phyloP scores from a whole-genome alignment of 2,329 filamentous ascomycete species.

The Ophiostoma montium region DNA sequence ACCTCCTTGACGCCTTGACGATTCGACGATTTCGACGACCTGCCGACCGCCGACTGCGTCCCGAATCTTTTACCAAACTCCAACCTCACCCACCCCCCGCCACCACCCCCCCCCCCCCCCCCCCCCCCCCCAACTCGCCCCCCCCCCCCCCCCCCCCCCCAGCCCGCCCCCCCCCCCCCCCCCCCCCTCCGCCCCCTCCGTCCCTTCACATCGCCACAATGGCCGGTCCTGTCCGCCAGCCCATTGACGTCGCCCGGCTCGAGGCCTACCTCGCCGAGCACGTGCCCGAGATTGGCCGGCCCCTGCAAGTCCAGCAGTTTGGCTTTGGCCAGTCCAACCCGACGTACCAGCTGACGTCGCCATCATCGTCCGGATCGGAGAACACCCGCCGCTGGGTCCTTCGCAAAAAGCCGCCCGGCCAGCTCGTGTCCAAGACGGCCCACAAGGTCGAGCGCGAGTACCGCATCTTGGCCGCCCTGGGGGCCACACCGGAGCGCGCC shows the following conservation, averaged over 20 bases:
- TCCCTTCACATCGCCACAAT: no score
- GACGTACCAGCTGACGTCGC: conserved; percentile 77
- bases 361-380: conserved; percentile 45
- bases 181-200: no score
- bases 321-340: conserved; percentile 96
- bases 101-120: background rate
- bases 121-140: no score
- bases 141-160: no score
- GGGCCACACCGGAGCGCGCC: conserved; percentile 19
- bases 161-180: no score
- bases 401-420: conserved; percentile 95
- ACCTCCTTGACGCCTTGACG: no score
- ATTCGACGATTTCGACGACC: no score
- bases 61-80: no score
- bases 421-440: conserved; percentile 81
- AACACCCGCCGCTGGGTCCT: conserved; percentile 85
- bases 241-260: conserved; percentile 68
- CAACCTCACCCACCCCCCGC: background rate
- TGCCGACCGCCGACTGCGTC: no score
- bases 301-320: conserved; percentile 88
- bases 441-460: conserved; percentile 96
- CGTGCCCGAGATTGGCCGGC: conserved; percentile 72
- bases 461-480: conserved; percentile 73
- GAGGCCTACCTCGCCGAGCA: conserved; percentile 63
- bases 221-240: conserved; percentile 82